Percentiles rank a stretch among this genome's conserved stretches.
Evolutionary conservation across 2,329 filamentous ascomycete species (phyloP).

Genomic region (Byssochlamys sp.): DNA sequence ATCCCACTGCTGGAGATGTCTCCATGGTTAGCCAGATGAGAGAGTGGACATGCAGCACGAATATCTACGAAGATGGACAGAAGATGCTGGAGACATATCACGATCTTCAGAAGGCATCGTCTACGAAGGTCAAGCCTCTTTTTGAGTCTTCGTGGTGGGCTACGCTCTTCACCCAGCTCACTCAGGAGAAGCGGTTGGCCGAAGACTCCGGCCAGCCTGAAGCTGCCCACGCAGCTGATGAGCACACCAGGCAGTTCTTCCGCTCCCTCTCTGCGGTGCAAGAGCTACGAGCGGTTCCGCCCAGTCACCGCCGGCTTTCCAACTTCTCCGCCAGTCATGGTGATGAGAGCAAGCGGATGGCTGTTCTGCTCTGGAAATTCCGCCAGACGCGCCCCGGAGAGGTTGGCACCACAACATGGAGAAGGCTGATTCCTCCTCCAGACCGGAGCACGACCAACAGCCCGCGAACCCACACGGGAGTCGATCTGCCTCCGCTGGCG

Average conservation of each 20-base stretch:
- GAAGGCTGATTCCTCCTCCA: slow-evolving; percentile 30
- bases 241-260: slow-evolving; percentile 28
- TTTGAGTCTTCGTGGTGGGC: slow-evolving; percentile 41
- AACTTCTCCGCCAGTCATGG: slow-evolving; percentile 15
- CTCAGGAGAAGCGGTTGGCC: slow-evolving; percentile 29
- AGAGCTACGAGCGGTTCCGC: slow-evolving; percentile 31
- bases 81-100: slow-evolving; percentile 22
- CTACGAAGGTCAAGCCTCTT: slow-evolving; percentile 33
- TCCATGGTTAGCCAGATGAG: slow-evolving; percentile 26
- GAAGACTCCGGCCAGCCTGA: slow-evolving; percentile 26
- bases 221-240: slow-evolving; percentile 22
- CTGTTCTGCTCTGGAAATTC: slow-evolving; percentile 40
- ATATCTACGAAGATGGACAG: slow-evolving; percentile 31
- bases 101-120: slow-evolving; percentile 23
- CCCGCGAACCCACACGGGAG: slow-evolving; percentile 21
- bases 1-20: slow-evolving; percentile 23
- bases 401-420: slow-evolving; percentile 37
- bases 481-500: slow-evolving; percentile 28
- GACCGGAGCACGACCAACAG: slow-evolving; percentile 29
- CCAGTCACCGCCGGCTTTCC: slow-evolving; percentile 17
- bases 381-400: slow-evolving; percentile 31
- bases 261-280: slow-evolving; percentile 37
- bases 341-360: slow-evolving; percentile 30
- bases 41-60: slow-evolving; percentile 36
- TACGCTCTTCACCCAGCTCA: slow-evolving; percentile 32